A percentile compares a stretch with the other conserved stretches of the same genome.
Conservation (phyloP, 176 grass and related monocot species). For the Triticum urartu region DNA sequence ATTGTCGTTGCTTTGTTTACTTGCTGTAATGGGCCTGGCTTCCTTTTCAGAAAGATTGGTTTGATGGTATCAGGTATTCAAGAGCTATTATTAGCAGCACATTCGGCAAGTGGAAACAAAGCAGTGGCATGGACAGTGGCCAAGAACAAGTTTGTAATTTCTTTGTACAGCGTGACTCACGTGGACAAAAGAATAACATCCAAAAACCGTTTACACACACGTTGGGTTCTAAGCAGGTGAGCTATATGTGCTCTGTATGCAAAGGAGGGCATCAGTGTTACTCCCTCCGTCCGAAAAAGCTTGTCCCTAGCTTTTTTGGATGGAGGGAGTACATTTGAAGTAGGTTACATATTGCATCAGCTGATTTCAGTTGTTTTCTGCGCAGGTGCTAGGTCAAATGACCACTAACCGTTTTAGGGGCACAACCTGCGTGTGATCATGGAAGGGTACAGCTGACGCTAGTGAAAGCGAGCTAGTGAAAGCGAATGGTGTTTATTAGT, state of each 20-base stretch:
- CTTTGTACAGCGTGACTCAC: neutral
- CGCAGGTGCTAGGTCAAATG: neutral
- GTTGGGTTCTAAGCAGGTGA: slow-evolving; percentile 1
- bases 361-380: neutral
- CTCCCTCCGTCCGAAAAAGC: too few relatives aligned
- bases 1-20: slow-evolving; percentile 74
- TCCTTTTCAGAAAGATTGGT: slow-evolving; percentile 67
- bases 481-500: neutral
- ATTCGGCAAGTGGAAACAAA: neutral
- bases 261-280: neutral
- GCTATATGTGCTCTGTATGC: neutral
- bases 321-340: neutral
- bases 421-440: neutral
- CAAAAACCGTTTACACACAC: neutral
- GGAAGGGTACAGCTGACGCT: neutral
- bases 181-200: neutral
- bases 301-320: too few relatives aligned
- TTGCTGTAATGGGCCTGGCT: slow-evolving; percentile 54
- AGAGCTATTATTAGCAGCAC: slow-evolving; percentile 13
- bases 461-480: neutral
- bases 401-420: neutral
- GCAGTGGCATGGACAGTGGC: neutral
- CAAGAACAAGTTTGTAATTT: neutral
- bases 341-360: neutral
- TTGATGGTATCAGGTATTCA: slow-evolving; percentile 38